Evolutionary conservation across 768 basidiomycete species (phyloP), one percentile per base, ranked within the genome.

Genomic region (Leccinum boreale): DNA sequence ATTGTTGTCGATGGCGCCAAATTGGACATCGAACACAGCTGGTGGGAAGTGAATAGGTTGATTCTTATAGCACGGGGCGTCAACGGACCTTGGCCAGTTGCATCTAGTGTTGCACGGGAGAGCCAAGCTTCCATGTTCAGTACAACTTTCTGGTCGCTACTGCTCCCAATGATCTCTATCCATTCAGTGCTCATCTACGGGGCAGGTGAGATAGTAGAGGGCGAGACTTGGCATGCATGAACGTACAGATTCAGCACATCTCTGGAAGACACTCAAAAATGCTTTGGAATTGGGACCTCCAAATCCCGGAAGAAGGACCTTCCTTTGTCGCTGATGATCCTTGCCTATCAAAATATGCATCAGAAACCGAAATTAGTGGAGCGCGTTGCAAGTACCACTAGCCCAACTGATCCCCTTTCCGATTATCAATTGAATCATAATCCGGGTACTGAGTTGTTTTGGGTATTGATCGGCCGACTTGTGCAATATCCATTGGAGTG

Each of bases 241-340:
- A n/a, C 65, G 28, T 39, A 73, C 72, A 26, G 64, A 58, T 53
- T 65, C 64, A 1, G 65, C 73, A n/a, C 62, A 77, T 57, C 71
- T 72, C 39, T 69, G 74, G 69, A 85, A 84, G 48, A 83, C 70
- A 23, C 75, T 70, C 8, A 84, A 72, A 56, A 80, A 82, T 1
- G 81, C 74, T 55, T 76, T 82, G 31, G 78, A 75, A 59, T 83
- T 80, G 0, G 78, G 76, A 6, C 60, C 29, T 36, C 83, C 81
- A 57, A 85, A 84, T 2, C 80, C 84, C 3, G 82, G 83, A 50
- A 81, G 73, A 75, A 84, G 78, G 21, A 82, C 74, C 62, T 75
- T 83, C 57, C 79, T 70, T 52, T 85, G 83, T 49, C 84, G 76
- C 63, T 73, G 80, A 59, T 85, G 84, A 39, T 70, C 77, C 17